Evolutionary conservation across 768 basidiomycete genomes (phyloP).

Genomic region (Harrya chromipes): DNA sequence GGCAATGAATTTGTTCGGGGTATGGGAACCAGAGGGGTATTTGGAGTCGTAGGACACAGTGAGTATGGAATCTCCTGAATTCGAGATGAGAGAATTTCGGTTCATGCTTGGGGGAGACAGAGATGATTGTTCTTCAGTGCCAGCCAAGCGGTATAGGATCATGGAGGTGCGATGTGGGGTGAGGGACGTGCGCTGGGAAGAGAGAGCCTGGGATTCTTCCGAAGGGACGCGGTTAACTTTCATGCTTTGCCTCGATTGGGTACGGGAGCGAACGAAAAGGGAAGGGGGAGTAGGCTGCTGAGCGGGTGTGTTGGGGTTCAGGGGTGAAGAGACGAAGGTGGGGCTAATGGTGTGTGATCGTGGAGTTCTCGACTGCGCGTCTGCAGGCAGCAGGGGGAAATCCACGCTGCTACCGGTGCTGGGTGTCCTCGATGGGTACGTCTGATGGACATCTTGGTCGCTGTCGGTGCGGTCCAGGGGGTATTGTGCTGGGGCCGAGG

Average conservation of each 20-base stretch:
- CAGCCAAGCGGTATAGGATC: conserved; percentile 61
- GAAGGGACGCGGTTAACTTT: conserved; percentile 43
- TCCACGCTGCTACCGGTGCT: conserved; percentile 26
- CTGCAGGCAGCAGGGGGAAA: conserved; percentile 27
- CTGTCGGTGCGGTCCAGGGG: conserved; percentile 4
- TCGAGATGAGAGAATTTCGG: conserved; percentile 47
- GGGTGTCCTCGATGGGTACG: conserved; percentile 17
- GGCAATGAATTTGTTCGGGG: conserved; percentile 46
- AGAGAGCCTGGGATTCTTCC: conserved; percentile 43
- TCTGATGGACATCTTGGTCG: conserved; percentile 4
- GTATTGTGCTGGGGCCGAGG: neutral
- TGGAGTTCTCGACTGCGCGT: conserved; percentile 14
- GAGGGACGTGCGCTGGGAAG: conserved; percentile 21
- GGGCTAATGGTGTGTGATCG: conserved; percentile 24
- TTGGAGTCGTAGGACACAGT: conserved; percentile 57
- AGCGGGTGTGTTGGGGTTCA: conserved; percentile 41
- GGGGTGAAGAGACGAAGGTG: conserved; percentile 49
- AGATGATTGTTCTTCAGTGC: conserved; percentile 32
- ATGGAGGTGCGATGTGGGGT: conserved; percentile 50
- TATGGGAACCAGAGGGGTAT: conserved; percentile 48
- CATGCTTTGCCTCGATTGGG: conserved; percentile 40
- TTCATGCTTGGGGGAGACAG: conserved; percentile 34
- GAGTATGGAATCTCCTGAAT: conserved; percentile 50
- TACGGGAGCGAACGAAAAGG: conserved; percentile 32
- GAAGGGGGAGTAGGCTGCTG: conserved; percentile 11